Evolutionary conservation across 805 yeast genomes (phyloP), one percentile per base, ranked within the genome.

Genomic region (Yamadazyma tumulicola): DNA sequence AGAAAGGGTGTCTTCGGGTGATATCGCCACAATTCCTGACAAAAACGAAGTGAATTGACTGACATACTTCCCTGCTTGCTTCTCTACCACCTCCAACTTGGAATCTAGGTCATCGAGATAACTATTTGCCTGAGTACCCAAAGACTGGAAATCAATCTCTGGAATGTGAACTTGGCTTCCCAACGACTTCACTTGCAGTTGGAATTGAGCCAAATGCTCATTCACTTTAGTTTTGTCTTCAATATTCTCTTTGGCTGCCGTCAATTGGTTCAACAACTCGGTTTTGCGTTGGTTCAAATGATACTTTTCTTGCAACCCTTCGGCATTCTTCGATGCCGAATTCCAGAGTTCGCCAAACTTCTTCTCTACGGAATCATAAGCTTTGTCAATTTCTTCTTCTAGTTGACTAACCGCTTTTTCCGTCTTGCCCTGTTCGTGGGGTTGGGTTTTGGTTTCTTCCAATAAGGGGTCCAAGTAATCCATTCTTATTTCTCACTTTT

Each of bases 81-180:
- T 74, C 54, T 89, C 96, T 6, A 86, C 79, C 34, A 67, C 67
- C 46, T 85, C 95, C 29, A 89, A 65, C 46, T 79, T 43, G 6
- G 74, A 61, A 55, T 88, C 97, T 41, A 89, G 67, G 6, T 75
- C 73, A 42, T 85, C 89, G 32, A 88, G 64, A 33, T 67, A 68
- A 23, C 74, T 76, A 29, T 69, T 70, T 46, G 83, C 86, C 36
- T 51, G 63, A 4, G 29, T 26, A n/a, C 55, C 40, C 20, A 41
- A 21, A 11, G 37, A 24, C 9, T 43, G 38, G n/a, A 61, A 37
- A 28, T 58, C 52, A 14, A 57, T 37, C 10, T 51, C 48, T 4
- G 48, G 45, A 2, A 44, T 23, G 12, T 45, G 37, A 18, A 31
- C 28, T 38, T 50, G 39, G 28, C 45, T 37, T n/a, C 48, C 43